Conservation (phyloP, 2,329 filamentous ascomycete genomes). For the Cyphellophora attinorum region DNA sequence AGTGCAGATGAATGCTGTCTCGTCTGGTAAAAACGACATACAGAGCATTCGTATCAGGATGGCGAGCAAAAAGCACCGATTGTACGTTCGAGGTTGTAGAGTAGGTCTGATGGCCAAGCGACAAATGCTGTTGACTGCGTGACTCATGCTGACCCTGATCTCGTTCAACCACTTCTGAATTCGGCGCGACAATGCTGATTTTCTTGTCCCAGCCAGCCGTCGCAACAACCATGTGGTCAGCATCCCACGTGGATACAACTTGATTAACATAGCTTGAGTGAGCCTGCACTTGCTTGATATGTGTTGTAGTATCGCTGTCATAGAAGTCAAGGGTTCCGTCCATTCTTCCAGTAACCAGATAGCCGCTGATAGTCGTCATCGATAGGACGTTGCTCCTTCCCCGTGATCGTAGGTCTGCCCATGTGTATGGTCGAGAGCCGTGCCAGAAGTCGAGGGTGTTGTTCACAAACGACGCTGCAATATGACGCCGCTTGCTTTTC, state of each 20-base stretch:
- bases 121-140: neutral
- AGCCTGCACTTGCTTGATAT: conserved; percentile 31
- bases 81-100: conserved; percentile 46
- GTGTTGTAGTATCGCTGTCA: conserved; percentile 29
- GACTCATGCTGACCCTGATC: conserved; percentile 4
- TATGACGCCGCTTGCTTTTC: conserved; percentile 17
- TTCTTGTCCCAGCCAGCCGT: conserved; percentile 55
- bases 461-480: neutral
- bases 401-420: conserved; percentile 10
- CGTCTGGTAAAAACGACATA: conserved; percentile 45
- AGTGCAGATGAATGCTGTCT: conserved; percentile 51
- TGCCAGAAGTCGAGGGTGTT: neutral
- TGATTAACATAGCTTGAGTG: conserved; percentile 52
- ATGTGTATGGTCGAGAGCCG: conserved; percentile 2
- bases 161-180: conserved; percentile 11
- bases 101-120: conserved; percentile 31
- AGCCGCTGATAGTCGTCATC: conserved; percentile 29
- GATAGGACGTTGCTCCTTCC: conserved; percentile 31
- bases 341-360: conserved; percentile 48
- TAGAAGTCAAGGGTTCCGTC: conserved; percentile 47
- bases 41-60: conserved; percentile 37
- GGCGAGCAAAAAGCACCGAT: conserved; percentile 42
- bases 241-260: conserved; percentile 17
- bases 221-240: conserved; percentile 24
- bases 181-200: conserved; percentile 39